Evolutionary conservation across 345 rosid species (phyloP).

Genomic region (Populus deltoides): DNA sequence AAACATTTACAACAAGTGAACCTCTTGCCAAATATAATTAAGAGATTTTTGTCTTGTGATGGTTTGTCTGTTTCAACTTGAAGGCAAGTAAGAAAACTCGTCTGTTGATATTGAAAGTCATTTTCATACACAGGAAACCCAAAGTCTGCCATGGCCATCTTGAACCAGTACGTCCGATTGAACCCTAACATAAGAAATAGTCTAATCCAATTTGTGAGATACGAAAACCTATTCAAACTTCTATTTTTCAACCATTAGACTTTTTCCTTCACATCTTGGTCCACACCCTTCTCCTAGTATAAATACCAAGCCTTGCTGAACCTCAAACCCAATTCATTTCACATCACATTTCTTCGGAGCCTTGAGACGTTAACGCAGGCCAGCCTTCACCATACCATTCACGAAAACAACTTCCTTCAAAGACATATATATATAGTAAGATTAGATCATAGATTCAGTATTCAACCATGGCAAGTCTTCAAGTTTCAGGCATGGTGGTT

Average conservation of each 20-base stretch:
- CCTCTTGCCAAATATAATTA: too few species aligned
- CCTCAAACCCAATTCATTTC: constrained; percentile 7
- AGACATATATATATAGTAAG: not conserved
- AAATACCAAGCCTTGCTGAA: not conserved
- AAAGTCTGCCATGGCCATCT: too few species aligned
- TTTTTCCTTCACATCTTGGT: not conserved
- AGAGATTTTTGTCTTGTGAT: not conserved
- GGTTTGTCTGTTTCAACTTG: not conserved
- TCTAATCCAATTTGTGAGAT: not conserved
- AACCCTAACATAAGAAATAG: not conserved
- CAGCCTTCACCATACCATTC: not conserved
- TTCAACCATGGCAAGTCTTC: constrained; percentile 22
- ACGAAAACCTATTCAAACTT: not conserved
- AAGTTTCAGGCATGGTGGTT: constrained; percentile 22
- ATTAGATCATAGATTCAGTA: not conserved
- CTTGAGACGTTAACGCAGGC: not conserved
- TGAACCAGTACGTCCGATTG: too few species aligned
- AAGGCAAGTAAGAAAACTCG: not conserved
- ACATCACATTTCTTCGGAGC: not conserved
- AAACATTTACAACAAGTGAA: too few species aligned
- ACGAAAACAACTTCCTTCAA: not conserved
- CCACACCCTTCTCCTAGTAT: not conserved
- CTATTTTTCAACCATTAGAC: constrained; percentile 16
- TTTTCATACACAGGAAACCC: not conserved
- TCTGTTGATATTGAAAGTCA: not conserved